Evolutionary conservation across 495 filamentous ascomycete genomes (phyloP), one percentile per base, ranked within the genome.

Genomic region (Extremus antarcticus): DNA sequence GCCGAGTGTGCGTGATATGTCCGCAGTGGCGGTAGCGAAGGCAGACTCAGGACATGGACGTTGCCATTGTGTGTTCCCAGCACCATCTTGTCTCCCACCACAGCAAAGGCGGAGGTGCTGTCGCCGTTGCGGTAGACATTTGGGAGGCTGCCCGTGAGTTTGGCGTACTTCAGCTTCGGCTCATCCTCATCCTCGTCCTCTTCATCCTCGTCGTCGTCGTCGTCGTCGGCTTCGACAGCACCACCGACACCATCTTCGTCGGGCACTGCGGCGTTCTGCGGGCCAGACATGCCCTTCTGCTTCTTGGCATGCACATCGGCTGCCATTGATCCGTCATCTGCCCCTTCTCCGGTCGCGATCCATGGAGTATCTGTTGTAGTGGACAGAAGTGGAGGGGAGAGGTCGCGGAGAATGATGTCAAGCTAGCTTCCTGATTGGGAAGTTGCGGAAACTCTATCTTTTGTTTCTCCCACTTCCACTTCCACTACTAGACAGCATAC

Each of bases 41-140:
- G 90, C 17, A 96, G 63, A 35, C 87, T 84, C 21, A 95, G 68
- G 35, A 94, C 84, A 76, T 97, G 86, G 62, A 97, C 88, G 63
- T 92, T 95, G 60, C 92, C 92, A 71, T 95, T 96, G 69, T 98
- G 92, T 2, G 94, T 95, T 59, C 92, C 92, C 58, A 94, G 74
- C 53, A 97, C 88, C 90, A 96, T 95, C 73, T 95, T 97, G 73
- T 97, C 92, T 23, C 89, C 91, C 20, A 86, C 86, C 47, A 92
- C 87, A 25, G 92, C 71, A 63, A 90, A 94, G 9, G 87, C 73
- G 70, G 90, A 95, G 32, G 91, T 94, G 55, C 88, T 86, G 76
- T 98, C 92, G 53, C 88, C 90, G 72, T 94, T 94, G 49, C 88
- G 82, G 73, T 97, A 98, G 47, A 95, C 81, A 3, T 85, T 70